phyloP scores from a whole-genome alignment of 208 protist species.

The Acanthamoeba triangularis region DNA sequence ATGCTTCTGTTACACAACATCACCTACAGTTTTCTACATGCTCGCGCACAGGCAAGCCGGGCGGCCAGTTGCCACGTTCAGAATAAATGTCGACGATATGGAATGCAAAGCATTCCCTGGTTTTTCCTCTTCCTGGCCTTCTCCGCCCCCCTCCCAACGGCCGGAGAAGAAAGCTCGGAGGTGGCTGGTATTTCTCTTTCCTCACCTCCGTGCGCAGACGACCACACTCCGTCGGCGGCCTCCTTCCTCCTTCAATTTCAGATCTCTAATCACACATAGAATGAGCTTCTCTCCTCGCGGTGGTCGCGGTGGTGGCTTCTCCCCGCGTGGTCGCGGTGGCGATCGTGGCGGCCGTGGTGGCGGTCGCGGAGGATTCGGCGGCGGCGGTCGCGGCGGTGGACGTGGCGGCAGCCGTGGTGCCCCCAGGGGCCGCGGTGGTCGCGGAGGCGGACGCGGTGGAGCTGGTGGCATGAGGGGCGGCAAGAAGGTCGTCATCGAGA shows the following conservation, averaged over 20 bases:
- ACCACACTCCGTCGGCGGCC: neutral
- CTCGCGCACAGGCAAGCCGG: too few species aligned
- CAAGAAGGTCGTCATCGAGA: slow-evolving; percentile 98
- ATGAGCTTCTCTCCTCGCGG: slow-evolving; percentile 49
- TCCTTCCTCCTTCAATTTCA: neutral
- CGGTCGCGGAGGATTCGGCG: slow-evolving; percentile 76
- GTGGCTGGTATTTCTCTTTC: neutral
- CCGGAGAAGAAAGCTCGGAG: neutral
- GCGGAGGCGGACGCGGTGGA: slow-evolving; percentile 81
- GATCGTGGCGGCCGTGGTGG: slow-evolving; percentile 88
- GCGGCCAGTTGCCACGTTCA: too few species aligned
- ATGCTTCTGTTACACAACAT: too few species aligned
- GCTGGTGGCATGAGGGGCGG: slow-evolving; percentile 91
- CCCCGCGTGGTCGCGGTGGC: neutral
- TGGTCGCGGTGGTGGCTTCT: slow-evolving; percentile 20
- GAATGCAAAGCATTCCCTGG: slow-evolving; percentile 19
- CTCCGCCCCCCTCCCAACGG: neutral
- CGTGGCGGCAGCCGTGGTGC: slow-evolving; percentile 81
- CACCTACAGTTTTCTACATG: too few species aligned
- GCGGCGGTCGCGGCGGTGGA: slow-evolving; percentile 78
- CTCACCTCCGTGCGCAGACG: neutral
- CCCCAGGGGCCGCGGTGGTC: slow-evolving; percentile 84
- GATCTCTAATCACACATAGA: neutral
- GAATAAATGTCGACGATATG: neutral
- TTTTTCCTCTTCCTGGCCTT: neutral